phyloP scores from a whole-genome alignment of 2,329 filamentous ascomycete species.

The Elsinoe fawcettii region DNA sequence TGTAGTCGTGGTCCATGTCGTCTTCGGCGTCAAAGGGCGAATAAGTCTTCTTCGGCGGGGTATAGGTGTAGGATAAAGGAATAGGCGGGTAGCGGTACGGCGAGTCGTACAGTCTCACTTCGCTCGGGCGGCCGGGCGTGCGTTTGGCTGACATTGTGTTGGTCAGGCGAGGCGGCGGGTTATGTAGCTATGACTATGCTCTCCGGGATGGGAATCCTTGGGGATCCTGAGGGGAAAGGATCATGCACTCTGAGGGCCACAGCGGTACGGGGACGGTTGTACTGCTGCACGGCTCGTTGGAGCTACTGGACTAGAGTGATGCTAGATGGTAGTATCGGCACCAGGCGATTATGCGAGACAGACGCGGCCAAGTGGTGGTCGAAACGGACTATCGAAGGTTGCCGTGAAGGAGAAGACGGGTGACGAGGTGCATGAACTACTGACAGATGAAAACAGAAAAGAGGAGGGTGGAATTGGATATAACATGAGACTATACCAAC shows the following conservation, averaged over 20 bases:
- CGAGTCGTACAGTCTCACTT: conserved; percentile 10
- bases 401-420: background rate
- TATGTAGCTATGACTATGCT: conserved; percentile 2
- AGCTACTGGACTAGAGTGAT: background rate
- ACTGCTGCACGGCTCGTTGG: background rate
- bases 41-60: conserved; percentile 8
- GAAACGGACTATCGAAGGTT: conserved; percentile 4
- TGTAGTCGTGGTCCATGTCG: conserved; percentile 3
- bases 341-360: background rate
- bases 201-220: background rate
- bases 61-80: conserved; percentile 4
- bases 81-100: conserved; percentile 3
- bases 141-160: conserved; percentile 5
- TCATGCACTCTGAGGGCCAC: background rate
- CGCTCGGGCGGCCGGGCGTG: background rate
- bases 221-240: background rate
- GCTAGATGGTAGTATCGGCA: conserved; percentile 1
- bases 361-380: background rate
- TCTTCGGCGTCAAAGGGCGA: conserved; percentile 3
- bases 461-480: background rate
- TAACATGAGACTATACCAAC: conserved; percentile 7
- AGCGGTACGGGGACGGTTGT: conserved; percentile 3
- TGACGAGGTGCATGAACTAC: conserved; percentile 13
- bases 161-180: conserved; percentile 2
- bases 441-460: background rate